Percentiles rank a stretch among this genome's conserved stretches.
Evolutionary conservation across 768 basidiomycete species (phyloP).

Genomic region (Phylloporus arenicola): DNA sequence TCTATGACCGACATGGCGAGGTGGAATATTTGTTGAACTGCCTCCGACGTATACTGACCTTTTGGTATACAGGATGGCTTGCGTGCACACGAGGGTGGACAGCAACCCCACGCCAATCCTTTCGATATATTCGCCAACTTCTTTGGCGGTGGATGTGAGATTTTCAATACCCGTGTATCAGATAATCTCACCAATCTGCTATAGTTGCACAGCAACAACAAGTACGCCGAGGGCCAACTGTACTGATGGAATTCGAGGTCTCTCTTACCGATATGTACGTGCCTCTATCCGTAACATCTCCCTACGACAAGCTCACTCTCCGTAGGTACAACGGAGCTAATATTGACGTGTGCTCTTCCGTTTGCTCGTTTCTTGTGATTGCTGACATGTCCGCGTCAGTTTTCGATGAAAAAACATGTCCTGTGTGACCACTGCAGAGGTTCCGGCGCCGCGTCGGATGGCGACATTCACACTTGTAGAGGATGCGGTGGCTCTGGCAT

Average conservation of each 20-base stretch:
- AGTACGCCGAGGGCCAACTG: conserved; percentile 68
- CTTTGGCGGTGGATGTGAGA: conserved; percentile 79
- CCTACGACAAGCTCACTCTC: conserved; percentile 3
- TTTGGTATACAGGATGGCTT: conserved; percentile 65
- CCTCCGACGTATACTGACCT: conserved; percentile 2
- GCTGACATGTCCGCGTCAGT: conserved; percentile 43
- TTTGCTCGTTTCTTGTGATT: not conserved
- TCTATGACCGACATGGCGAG: conserved; percentile 94
- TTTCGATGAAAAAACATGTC: conserved; percentile 85
- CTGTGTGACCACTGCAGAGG: conserved; percentile 98
- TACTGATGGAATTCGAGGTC: conserved; percentile 80
- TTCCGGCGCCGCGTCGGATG: conserved; percentile 84
- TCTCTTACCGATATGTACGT: conserved; percentile 76
- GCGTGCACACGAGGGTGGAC: conserved; percentile 87
- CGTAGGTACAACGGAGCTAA: conserved; percentile 75
- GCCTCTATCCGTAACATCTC: not conserved
- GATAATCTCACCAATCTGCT: not conserved
- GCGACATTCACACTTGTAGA: conserved; percentile 82
- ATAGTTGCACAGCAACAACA: conserved; percentile 45
- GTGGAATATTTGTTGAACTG: conserved; percentile 30
- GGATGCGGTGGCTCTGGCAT: conserved; percentile 83
- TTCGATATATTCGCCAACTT: conserved; percentile 93
- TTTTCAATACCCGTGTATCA: not conserved
- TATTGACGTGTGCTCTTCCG: conserved; percentile 59
- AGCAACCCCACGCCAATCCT: conserved; percentile 69